Evolutionary conservation across 2,329 filamentous ascomycete genomes (phyloP).

Genomic region (Lasiodiplodia hormozganensis): DNA sequence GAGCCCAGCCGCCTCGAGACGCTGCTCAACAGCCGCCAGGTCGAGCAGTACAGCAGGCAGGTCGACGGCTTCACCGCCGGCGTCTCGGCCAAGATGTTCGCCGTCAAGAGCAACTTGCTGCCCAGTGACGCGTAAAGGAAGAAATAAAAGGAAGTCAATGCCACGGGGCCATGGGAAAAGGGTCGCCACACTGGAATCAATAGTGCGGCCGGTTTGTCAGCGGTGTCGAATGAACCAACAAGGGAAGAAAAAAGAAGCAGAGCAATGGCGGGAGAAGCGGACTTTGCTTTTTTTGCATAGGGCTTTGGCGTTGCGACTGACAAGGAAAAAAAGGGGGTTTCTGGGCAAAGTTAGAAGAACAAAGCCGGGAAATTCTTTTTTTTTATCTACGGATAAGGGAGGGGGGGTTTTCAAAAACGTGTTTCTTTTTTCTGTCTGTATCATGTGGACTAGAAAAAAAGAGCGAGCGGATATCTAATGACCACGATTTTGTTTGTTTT

Average conservation of each 20-base stretch:
- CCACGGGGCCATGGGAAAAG: not conserved
- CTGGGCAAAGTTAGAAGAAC: conserved; percentile 11
- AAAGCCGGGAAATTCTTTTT: conserved; percentile 1
- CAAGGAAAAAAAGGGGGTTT: conserved; percentile 1
- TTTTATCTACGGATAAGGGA: not conserved
- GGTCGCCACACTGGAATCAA: not conserved
- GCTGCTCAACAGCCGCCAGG: conserved; percentile 93
- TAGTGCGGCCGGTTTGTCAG: not conserved
- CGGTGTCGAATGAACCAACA: not conserved
- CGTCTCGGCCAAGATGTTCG: conserved; percentile 97
- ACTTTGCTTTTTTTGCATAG: conserved; percentile 25
- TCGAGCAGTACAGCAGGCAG: conserved; percentile 97
- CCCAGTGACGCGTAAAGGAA: conserved; percentile 55
- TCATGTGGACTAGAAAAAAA: conserved; percentile 15
- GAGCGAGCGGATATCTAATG: conserved; percentile 17
- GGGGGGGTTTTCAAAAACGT: not conserved
- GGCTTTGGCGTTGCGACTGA: conserved; percentile 23
- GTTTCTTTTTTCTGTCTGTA: not conserved
- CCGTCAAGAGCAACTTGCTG: conserved; percentile 75
- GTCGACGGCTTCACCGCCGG: conserved; percentile 94
- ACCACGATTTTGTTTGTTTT: conserved; percentile 6
- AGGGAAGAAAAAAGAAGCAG: not conserved
- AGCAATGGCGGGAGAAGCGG: not conserved
- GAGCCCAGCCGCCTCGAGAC: conserved; percentile 93
- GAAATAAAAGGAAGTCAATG: not conserved